These are phyloP conservation scores for Ananas comosus DNA, from an alignment of 176 grass and related monocot genomes.

Conservation along the genomic window DNA sequence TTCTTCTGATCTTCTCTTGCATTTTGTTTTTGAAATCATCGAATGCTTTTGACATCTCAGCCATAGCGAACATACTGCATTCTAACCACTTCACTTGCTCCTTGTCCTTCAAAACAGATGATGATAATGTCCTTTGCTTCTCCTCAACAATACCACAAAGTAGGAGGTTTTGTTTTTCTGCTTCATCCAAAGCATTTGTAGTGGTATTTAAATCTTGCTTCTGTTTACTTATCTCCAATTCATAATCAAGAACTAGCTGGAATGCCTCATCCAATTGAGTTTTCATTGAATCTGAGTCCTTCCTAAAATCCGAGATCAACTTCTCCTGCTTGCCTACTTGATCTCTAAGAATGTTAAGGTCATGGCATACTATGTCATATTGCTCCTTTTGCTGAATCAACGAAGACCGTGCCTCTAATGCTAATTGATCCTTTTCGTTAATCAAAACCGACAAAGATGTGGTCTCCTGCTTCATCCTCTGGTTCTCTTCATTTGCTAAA, in stretches of 20 bases:
- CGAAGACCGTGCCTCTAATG: constrained; percentile 37
- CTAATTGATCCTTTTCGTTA: constrained; percentile 50
- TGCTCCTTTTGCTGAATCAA: constrained; percentile 58
- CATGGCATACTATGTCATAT: constrained; percentile 47
- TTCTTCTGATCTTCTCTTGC: constrained; percentile 22
- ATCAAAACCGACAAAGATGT: constrained; percentile 11
- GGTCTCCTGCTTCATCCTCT: constrained; percentile 44
- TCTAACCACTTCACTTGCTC: constrained; percentile 24
- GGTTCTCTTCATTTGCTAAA: constrained; percentile 36
- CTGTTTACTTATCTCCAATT: constrained; percentile 39
- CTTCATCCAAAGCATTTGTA: constrained; percentile 38
- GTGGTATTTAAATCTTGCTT: constrained; percentile 38
- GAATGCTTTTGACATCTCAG: constrained; percentile 35
- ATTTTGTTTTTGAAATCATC: constrained; percentile 50
- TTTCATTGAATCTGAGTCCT: constrained; percentile 47
- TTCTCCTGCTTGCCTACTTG: constrained; percentile 41
- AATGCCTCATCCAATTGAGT: constrained; percentile 47
- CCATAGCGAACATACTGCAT: constrained; percentile 26
- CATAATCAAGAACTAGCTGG: constrained; percentile 36
- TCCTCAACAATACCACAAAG: constrained; percentile 39
- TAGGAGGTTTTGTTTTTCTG: constrained; percentile 41
- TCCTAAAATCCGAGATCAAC: constrained; percentile 43
- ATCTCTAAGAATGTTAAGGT: constrained; percentile 53
- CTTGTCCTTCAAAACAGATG: constrained; percentile 13
- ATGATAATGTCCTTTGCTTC: constrained; percentile 35